Conservation (phyloP, 140 eudicot species). For the Cichorium intybus region DNA sequence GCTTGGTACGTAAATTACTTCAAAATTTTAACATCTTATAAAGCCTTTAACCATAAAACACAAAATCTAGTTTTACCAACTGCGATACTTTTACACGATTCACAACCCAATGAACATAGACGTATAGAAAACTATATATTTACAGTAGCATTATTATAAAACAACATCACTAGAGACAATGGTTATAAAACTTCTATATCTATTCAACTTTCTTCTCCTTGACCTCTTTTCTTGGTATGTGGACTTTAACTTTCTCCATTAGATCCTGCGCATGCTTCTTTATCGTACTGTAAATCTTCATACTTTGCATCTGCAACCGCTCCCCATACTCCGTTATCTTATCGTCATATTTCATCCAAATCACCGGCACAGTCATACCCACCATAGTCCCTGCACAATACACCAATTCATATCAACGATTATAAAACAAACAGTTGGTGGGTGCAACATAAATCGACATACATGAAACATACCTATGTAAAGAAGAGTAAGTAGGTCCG, state of each 20-base stretch:
- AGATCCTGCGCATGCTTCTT: constrained; percentile 41
- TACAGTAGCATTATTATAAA: constrained; percentile 19
- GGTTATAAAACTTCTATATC: background rate
- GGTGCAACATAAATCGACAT: background rate
- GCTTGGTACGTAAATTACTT: background rate
- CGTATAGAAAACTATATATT: background rate
- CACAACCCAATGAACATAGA: constrained; percentile 4
- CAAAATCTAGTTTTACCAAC: background rate
- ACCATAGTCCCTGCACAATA: constrained; percentile 41
- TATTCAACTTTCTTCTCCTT: constrained; percentile 54
- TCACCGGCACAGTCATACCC: constrained; percentile 50
- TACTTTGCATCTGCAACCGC: constrained; percentile 38
- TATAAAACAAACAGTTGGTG: background rate
- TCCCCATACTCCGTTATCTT: constrained; percentile 44
- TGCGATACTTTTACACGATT: background rate
- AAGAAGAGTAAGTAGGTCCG: constrained; percentile 51
- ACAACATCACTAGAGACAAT: background rate
- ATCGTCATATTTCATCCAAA: constrained; percentile 46
- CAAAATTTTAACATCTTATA: too few relatives aligned
- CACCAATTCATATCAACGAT: background rate
- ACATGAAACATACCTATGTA: constrained; percentile 48
- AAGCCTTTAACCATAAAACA: too few relatives aligned
- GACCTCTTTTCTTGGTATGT: constrained; percentile 13
- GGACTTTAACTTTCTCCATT: constrained; percentile 32
- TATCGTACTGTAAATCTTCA: constrained; percentile 33